A percentile compares a stretch with the other conserved stretches of the same genome.
Evolutionary conservation across 495 filamentous ascomycete species (phyloP).

Genomic region (Penicillium lividum): DNA sequence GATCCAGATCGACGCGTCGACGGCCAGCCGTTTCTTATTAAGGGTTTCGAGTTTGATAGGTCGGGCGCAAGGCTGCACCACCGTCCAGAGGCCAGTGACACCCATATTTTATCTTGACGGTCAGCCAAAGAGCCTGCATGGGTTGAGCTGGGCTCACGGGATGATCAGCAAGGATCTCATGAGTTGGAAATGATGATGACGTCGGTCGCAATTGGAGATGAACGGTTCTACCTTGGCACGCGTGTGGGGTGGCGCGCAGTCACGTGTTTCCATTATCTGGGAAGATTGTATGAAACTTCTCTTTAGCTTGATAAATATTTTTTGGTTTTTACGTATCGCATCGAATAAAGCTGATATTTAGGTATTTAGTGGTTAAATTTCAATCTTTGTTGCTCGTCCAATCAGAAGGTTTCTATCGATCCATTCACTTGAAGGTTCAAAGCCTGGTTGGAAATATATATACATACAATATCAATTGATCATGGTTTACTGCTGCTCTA

Average conservation of each 20-base stretch:
- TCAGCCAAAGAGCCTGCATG: background rate
- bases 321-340: too few relatives aligned
- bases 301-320: too few relatives aligned
- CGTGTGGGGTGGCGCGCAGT: constrained; percentile 1
- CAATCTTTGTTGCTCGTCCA: too few relatives aligned
- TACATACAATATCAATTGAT: too few relatives aligned
- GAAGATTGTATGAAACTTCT: background rate
- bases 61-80: constrained; percentile 84
- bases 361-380: too few relatives aligned
- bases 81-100: constrained; percentile 95
- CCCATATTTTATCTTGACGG: constrained; percentile 64
- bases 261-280: background rate
- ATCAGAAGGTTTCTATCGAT: too few relatives aligned
- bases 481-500: too few relatives aligned
- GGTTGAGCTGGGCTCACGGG: background rate
- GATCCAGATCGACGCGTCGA: constrained; percentile 99
- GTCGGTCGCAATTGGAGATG: background rate
- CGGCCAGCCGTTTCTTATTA: constrained; percentile 89
- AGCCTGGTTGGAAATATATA: too few relatives aligned
- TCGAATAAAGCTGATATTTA: too few relatives aligned
- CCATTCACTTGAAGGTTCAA: too few relatives aligned
- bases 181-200: constrained; percentile 2
- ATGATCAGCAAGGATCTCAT: background rate
- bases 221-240: background rate
- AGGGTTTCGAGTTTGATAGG: constrained; percentile 91